These are phyloP conservation scores for Domatiomyces catenatus DNA, from an alignment of 2,329 filamentous ascomycete genomes.

Conservation along the genomic window DNA sequence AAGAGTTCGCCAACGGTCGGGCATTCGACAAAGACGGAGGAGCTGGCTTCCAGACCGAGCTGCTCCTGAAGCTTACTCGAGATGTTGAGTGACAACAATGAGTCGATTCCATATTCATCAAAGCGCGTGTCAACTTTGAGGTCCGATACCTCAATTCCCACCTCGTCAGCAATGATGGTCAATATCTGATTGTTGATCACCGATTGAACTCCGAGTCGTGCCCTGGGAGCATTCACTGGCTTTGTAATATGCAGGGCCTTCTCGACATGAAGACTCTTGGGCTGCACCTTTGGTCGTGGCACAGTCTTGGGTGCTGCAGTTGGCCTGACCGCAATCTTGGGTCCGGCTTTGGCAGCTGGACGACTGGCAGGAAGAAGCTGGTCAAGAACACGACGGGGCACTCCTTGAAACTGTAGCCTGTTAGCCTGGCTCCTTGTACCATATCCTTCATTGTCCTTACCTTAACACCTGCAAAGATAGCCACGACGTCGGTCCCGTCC, in stretches of 20 bases:
- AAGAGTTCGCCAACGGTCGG: constrained; percentile 2
- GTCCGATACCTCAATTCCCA: constrained; percentile 14
- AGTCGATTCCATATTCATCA: constrained; percentile 23
- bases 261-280: constrained; percentile 12
- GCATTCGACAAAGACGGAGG: constrained; percentile 17
- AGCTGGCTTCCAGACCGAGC: background rate
- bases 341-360: constrained; percentile 19
- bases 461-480: constrained; percentile 32
- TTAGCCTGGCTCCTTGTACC: constrained; percentile 22
- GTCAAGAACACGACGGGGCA: constrained; percentile 23
- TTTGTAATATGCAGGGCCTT: constrained; percentile 19
- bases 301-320: background rate
- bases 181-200: constrained; percentile 4
- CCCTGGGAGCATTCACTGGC: constrained; percentile 18
- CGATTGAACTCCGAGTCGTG: constrained; percentile 1
- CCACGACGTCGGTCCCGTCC: constrained; percentile 40
- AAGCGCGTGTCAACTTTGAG: constrained; percentile 18
- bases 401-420: constrained; percentile 18
- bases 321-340: constrained; percentile 4
- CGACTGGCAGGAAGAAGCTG: constrained; percentile 24
- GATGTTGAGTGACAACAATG: constrained; percentile 22
- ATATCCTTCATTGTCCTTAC: background rate
- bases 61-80: constrained; percentile 1
- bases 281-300: background rate
- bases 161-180: constrained; percentile 20